phyloP scores from a whole-genome alignment of 108 stramenopile genomes.

The Nitzschia inconspicua region DNA sequence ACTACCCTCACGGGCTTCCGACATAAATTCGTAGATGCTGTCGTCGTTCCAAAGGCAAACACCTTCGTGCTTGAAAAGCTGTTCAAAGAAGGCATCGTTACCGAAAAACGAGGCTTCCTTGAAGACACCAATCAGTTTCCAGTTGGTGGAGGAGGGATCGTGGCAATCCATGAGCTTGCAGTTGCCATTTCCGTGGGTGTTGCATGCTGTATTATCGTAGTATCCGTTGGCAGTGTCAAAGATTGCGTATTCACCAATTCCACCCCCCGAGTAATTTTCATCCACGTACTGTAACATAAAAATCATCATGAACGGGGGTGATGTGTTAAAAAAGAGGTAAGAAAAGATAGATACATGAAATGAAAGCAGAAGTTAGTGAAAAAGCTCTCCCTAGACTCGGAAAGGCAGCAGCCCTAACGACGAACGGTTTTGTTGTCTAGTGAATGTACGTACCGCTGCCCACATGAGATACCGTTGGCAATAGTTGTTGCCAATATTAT shows the following conservation, averaged over 20 bases:
- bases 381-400: not conserved
- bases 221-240: conserved; percentile 25
- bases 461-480: conserved; percentile 61
- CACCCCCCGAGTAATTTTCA: conserved; percentile 48
- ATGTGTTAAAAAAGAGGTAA: too few relatives aligned
- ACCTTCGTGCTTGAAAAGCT: conserved; percentile 67
- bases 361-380: not conserved
- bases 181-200: conserved; percentile 17
- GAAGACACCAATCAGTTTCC: conserved; percentile 53
- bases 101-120: conserved; percentile 43
- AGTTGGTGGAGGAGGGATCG: conserved; percentile 28
- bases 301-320: too few relatives aligned
- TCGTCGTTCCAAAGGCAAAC: conserved; percentile 48
- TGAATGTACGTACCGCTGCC: conserved; percentile 52
- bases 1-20: conserved; percentile 22
- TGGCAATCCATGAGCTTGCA: conserved; percentile 65
- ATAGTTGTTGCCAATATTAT: conserved; percentile 15
- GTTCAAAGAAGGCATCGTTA: conserved; percentile 51
- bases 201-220: conserved; percentile 39
- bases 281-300: conserved; percentile 47
- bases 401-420: not conserved
- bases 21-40: conserved; percentile 38
- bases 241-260: conserved; percentile 64
- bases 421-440: not conserved
- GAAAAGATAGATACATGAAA: too few relatives aligned